Evolutionary conservation across 768 basidiomycete genomes (phyloP).

Genomic region (Lactifluus rugatus): DNA sequence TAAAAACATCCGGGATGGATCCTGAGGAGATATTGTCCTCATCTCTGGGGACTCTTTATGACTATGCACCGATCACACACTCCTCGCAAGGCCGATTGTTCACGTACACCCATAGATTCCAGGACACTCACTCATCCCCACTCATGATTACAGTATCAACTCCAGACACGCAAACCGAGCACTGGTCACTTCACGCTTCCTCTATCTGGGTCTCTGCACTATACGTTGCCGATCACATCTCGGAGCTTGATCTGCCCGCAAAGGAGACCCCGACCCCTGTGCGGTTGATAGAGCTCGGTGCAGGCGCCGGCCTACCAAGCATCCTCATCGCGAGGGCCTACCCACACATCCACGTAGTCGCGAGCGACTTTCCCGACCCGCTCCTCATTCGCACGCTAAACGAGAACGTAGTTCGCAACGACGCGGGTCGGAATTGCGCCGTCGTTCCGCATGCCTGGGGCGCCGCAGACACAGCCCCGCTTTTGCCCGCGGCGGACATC

Average conservation of each 20-base stretch:
- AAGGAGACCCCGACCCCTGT: constrained; percentile 3
- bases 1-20: too few species aligned
- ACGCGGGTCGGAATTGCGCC: constrained; percentile 37
- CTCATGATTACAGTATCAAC: constrained; percentile 37
- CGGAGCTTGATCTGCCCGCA: constrained; percentile 32
- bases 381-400: constrained; percentile 46
- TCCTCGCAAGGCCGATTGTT: constrained; percentile 47
- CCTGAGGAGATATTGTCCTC: constrained; percentile 62
- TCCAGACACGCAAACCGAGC: constrained; percentile 56
- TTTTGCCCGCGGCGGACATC: constrained; percentile 34
- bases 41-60: constrained; percentile 54
- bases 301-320: constrained; percentile 65
- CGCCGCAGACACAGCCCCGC: constrained; percentile 33
- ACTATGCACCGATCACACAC: constrained; percentile 48
- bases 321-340: constrained; percentile 51
- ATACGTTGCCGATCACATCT: constrained; percentile 57
- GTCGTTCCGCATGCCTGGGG: constrained; percentile 62
- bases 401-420: constrained; percentile 47
- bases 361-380: constrained; percentile 67
- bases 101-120: constrained; percentile 30
- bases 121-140: background rate
- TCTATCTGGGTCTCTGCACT: constrained; percentile 65
- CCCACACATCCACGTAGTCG: constrained; percentile 34
- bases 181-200: constrained; percentile 72
- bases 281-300: constrained; percentile 61